Conservation (phyloP, 495 filamentous ascomycete species). For the Penicillium psychrofluorescens region DNA sequence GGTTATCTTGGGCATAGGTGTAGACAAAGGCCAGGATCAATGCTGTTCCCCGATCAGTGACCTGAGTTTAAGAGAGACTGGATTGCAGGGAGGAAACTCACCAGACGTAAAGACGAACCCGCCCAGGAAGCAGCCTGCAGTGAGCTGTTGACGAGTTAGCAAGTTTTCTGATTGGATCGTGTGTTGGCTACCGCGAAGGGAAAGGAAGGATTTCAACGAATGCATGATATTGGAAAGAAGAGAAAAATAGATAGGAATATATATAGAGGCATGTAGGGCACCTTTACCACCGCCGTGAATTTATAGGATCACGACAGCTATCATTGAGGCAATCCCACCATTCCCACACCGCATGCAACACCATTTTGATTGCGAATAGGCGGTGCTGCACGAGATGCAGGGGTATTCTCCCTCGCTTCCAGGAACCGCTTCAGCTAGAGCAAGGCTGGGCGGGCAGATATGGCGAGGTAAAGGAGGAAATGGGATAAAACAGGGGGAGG, state of each 20-base stretch:
- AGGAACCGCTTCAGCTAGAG: constrained; percentile 92
- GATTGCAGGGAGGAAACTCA: constrained; percentile 18
- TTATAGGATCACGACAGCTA: constrained; percentile 56
- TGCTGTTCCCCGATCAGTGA: constrained; percentile 38
- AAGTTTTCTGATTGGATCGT: constrained; percentile 2
- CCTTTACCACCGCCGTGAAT: constrained; percentile 68
- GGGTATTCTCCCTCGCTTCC: constrained; percentile 95
- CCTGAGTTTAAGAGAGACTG: not conserved
- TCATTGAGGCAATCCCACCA: constrained; percentile 90
- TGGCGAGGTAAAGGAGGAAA: constrained; percentile 53
- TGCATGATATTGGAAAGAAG: constrained; percentile 18
- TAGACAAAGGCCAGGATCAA: constrained; percentile 73
- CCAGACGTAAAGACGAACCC: constrained; percentile 48
- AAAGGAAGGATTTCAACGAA: constrained; percentile 4
- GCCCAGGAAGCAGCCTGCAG: constrained; percentile 43
- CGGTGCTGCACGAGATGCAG: constrained; percentile 60
- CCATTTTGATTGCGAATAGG: constrained; percentile 72
- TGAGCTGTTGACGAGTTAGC: constrained; percentile 34
- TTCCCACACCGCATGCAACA: constrained; percentile 68
- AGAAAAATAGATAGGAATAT: constrained; percentile 7
- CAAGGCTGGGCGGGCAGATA: constrained; percentile 91
- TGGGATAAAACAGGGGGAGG: constrained; percentile 3
- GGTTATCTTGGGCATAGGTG: constrained; percentile 75
- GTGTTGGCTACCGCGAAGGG: constrained; percentile 12
- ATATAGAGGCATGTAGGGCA: constrained; percentile 71